Evolutionary conservation across 1,284 basidiomycete genomes (phyloP).

Genomic region (Ustilago loliicola): DNA sequence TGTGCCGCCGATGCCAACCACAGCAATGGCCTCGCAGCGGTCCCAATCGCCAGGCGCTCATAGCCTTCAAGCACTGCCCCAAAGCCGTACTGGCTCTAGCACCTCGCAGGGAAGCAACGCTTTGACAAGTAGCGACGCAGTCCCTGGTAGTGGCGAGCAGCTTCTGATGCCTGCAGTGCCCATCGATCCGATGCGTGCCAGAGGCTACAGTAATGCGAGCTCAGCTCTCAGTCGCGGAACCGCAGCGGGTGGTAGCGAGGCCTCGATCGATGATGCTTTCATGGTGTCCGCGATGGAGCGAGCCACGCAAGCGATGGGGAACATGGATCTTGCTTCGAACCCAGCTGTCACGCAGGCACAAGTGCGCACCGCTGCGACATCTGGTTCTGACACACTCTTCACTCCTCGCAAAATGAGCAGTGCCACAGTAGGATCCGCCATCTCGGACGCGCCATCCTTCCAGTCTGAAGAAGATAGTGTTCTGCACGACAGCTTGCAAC

Average conservation of each 20-base stretch:
- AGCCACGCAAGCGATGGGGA: background rate
- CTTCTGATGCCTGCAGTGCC: slow-evolving; percentile 12
- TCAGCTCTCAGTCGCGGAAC: slow-evolving; percentile 16
- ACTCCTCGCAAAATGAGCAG: slow-evolving; percentile 56
- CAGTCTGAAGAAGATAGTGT: slow-evolving; percentile 50
- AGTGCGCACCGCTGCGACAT: background rate
- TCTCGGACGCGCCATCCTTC: slow-evolving; percentile 36
- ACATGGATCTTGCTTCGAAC: background rate
- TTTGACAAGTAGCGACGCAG: slow-evolving; percentile 6
- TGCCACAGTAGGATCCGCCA: slow-evolving; percentile 44
- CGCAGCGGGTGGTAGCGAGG: background rate
- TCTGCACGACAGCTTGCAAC: slow-evolving; percentile 49
- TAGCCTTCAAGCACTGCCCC: slow-evolving; percentile 9
- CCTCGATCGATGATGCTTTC: slow-evolving; percentile 12
- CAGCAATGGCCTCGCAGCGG: slow-evolving; percentile 17
- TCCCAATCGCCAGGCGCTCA: slow-evolving; percentile 23
- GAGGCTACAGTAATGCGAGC: slow-evolving; percentile 42
- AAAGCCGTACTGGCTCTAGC: slow-evolving; percentile 22
- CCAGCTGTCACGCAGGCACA: background rate
- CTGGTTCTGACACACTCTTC: slow-evolving; percentile 8
- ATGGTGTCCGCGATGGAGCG: slow-evolving; percentile 8
- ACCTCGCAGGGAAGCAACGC: slow-evolving; percentile 16
- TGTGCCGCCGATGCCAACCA: slow-evolving; percentile 16
- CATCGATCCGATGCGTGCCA: slow-evolving; percentile 7
- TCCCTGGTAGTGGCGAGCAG: background rate